Percentiles rank a stretch among this genome's conserved stretches.
phyloP scores from a whole-genome alignment of 805 yeast genomes.

The Suhomyces faveliae region DNA sequence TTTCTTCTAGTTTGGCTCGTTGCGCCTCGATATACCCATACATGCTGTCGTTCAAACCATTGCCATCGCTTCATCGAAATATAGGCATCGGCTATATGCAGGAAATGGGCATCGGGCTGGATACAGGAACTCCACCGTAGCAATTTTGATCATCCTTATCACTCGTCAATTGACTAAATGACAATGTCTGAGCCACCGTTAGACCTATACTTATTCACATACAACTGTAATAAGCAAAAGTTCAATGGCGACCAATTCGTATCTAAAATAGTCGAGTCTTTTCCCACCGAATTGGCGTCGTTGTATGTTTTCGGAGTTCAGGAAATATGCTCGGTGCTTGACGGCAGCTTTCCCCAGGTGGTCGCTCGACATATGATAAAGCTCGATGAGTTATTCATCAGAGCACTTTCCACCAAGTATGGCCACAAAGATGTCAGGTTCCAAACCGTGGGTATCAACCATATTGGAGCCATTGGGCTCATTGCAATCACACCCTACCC shows the following conservation, averaged over 20 bases:
- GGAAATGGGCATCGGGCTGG: too few species aligned
- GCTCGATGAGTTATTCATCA: conserved; percentile 34
- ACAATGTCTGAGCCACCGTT: conserved; percentile 7
- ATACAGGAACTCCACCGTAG: too few species aligned
- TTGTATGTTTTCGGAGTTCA: conserved; percentile 64
- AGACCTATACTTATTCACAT: conserved; percentile 43
- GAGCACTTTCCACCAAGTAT: conserved; percentile 35
- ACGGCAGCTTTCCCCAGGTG: conserved; percentile 44
- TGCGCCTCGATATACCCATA: conserved; percentile 33
- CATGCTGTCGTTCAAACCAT: conserved; percentile 14
- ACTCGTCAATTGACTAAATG: background rate
- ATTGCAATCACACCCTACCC: conserved; percentile 47
- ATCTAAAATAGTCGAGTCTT: conserved; percentile 22
- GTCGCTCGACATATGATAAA: conserved; percentile 39
- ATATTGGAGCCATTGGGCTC: conserved; percentile 59
- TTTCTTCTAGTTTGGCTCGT: conserved; percentile 51
- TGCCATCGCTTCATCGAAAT: background rate
- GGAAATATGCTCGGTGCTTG: conserved; percentile 57
- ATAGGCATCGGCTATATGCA: background rate
- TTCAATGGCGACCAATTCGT: conserved; percentile 34
- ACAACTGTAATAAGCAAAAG: conserved; percentile 54
- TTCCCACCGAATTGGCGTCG: conserved; percentile 39
- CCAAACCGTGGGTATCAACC: conserved; percentile 41
- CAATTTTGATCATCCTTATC: background rate
- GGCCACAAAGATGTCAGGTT: conserved; percentile 30